A percentile compares a stretch with the other conserved stretches of the same genome.
Evolutionary conservation across 352 stramenopile species (phyloP).

Genomic region (Phytophthora litchii): DNA sequence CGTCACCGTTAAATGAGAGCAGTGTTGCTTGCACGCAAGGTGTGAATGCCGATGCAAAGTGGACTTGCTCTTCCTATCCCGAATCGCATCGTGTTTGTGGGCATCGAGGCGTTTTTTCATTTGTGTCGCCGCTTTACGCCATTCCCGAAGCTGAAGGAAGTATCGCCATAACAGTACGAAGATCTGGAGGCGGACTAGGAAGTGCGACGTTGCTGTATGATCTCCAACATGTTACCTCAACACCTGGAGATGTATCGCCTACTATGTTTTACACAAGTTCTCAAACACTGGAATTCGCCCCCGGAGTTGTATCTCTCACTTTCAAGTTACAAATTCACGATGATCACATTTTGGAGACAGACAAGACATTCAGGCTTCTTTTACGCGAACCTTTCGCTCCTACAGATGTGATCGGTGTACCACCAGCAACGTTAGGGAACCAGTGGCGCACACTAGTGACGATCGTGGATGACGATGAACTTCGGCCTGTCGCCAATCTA

Average conservation of each 20-base stretch:
- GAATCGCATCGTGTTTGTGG: conserved; percentile 91
- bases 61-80: conserved; percentile 53
- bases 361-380: conserved; percentile 74
- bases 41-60: conserved; percentile 55
- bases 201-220: conserved; percentile 77
- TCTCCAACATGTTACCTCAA: conserved; percentile 84
- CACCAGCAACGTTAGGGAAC: conserved; percentile 52
- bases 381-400: conserved; percentile 44
- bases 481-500: conserved; percentile 43
- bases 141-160: conserved; percentile 70
- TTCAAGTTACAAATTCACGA: conserved; percentile 94
- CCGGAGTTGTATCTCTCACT: conserved; percentile 81
- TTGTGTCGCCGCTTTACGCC: conserved; percentile 86
- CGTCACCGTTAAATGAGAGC: conserved; percentile 54
- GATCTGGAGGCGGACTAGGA: conserved; percentile 89
- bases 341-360: conserved; percentile 70
- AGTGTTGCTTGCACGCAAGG: conserved; percentile 73
- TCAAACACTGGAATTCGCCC: conserved; percentile 78
- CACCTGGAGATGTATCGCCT: conserved; percentile 72
- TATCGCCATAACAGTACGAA: conserved; percentile 84
- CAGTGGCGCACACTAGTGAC: conserved; percentile 69
- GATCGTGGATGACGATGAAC: conserved; percentile 71
- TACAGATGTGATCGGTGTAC: conserved; percentile 19
- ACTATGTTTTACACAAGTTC: conserved; percentile 90
- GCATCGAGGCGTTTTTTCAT: conserved; percentile 89